These are phyloP conservation scores for Diplosphaera chodatii DNA, from an alignment of 139 green algal species.

Conservation along the genomic window DNA sequence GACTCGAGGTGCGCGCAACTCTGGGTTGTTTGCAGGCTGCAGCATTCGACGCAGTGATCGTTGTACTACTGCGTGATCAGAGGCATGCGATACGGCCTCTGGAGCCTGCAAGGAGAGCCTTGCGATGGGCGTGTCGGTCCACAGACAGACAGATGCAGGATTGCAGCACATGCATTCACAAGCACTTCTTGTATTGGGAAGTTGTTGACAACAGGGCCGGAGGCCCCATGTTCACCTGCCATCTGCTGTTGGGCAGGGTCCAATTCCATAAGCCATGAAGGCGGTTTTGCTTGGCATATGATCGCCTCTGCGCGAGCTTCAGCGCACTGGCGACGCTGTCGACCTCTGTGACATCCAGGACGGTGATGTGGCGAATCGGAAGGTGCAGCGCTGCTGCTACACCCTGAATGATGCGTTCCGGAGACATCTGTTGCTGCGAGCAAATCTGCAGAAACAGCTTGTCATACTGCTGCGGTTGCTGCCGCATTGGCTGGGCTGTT, in stretches of 20 bases:
- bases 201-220: too few species aligned
- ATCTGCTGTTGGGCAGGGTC: neutral
- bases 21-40: neutral
- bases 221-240: neutral
- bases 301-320: neutral
- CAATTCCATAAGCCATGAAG: neutral
- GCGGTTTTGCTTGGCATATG: neutral
- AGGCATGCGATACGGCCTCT: too few species aligned
- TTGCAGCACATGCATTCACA: too few species aligned
- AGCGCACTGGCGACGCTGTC: neutral
- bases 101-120: too few species aligned
- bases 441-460: neutral
- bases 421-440: neutral
- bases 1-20: neutral
- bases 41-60: too few species aligned
- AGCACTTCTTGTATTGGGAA: too few species aligned
- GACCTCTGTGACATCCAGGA: neutral
- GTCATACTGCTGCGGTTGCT: too few species aligned
- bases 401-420: neutral
- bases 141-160: too few species aligned
- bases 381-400: neutral
- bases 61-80: too few species aligned
- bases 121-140: too few species aligned
- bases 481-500: too few species aligned
- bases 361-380: neutral